Evolutionary conservation across 352 stramenopile species (phyloP).

Genomic region (Phytophthora megakarya): DNA sequence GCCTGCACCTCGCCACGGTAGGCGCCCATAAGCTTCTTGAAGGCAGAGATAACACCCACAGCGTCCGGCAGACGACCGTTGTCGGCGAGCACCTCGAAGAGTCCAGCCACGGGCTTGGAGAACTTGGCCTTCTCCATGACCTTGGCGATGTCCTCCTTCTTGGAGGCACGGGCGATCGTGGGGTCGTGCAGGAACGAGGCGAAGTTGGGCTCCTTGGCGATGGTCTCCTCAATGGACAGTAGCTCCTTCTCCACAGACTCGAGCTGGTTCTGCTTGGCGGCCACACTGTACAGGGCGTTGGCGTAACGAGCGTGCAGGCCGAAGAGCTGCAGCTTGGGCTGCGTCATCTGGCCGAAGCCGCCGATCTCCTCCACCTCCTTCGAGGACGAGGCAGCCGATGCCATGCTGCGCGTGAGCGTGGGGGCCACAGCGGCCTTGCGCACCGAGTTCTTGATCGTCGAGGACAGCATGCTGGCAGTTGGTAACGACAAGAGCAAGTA

Average conservation of each 20-base stretch:
- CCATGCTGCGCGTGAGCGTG: constrained; percentile 46
- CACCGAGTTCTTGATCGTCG: constrained; percentile 71
- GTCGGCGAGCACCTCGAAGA: constrained; percentile 96
- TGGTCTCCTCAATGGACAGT: constrained; percentile 82
- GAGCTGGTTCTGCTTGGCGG: constrained; percentile 86
- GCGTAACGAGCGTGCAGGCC: constrained; percentile 96
- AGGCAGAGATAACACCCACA: constrained; percentile 88
- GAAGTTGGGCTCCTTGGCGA: constrained; percentile 91
- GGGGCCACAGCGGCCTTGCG: constrained; percentile 48
- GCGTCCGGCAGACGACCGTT: constrained; percentile 94
- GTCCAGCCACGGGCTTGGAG: constrained; percentile 92
- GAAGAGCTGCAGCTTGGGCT: constrained; percentile 95
- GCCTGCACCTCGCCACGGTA: constrained; percentile 95
- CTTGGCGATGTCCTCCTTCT: constrained; percentile 93
- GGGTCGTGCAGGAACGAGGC: constrained; percentile 96
- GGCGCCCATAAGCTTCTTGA: constrained; percentile 95
- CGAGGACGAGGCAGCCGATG: constrained; percentile 35
- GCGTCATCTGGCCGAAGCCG: constrained; percentile 80
- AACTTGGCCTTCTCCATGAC: constrained; percentile 92
- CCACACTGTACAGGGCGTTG: constrained; percentile 97
- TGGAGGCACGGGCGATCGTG: constrained; percentile 93
- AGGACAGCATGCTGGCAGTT: constrained; percentile 63
- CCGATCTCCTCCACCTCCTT: constrained; percentile 72
- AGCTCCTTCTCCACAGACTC: constrained; percentile 89
- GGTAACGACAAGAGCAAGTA: constrained; percentile 3